Conservation (phyloP, 257 asterid species). For the Paulownia fortunei region DNA sequence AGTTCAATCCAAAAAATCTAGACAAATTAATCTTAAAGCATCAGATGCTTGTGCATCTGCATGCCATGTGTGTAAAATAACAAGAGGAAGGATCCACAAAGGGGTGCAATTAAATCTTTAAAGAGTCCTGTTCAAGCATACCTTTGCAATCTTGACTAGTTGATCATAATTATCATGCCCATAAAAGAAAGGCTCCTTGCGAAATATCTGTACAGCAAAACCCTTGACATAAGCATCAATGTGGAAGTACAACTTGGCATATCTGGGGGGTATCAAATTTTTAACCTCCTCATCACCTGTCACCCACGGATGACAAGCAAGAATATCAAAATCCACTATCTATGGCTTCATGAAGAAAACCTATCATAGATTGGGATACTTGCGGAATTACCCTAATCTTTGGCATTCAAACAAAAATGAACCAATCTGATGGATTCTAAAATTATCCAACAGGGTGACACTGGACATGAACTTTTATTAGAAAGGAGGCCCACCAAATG, state of each 20-base stretch:
- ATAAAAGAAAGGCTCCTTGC: conserved; percentile 93
- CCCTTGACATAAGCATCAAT: conserved; percentile 39
- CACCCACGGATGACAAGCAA: conserved; percentile 32
- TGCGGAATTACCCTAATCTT: not conserved
- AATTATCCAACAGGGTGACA: not conserved
- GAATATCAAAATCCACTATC: conserved; percentile 24
- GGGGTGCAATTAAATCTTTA: not conserved
- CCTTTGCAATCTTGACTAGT: conserved; percentile 93
- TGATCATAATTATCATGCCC: conserved; percentile 95
- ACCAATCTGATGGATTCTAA: not conserved
- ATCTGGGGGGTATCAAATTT: not conserved
- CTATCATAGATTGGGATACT: not conserved
- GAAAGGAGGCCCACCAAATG: conserved; percentile 10
- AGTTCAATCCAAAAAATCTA: conserved; percentile 5
- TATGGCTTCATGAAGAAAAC: conserved; percentile 23
- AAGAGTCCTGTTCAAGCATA: conserved; percentile 25
- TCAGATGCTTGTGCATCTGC: not conserved
- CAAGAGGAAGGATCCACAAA: not conserved
- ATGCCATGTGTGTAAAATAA: not conserved
- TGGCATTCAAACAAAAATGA: not conserved
- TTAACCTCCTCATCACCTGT: conserved; percentile 18
- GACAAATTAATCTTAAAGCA: not conserved
- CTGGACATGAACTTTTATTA: not conserved
- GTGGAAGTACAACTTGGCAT: conserved; percentile 9
- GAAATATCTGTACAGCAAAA: conserved; percentile 68